A percentile compares a stretch with the other conserved stretches of the same genome.
Evolutionary conservation across 225 moss, liverwort and hornwort genomes (phyloP).

Genomic region (Rhytidiadelphus loreus): DNA sequence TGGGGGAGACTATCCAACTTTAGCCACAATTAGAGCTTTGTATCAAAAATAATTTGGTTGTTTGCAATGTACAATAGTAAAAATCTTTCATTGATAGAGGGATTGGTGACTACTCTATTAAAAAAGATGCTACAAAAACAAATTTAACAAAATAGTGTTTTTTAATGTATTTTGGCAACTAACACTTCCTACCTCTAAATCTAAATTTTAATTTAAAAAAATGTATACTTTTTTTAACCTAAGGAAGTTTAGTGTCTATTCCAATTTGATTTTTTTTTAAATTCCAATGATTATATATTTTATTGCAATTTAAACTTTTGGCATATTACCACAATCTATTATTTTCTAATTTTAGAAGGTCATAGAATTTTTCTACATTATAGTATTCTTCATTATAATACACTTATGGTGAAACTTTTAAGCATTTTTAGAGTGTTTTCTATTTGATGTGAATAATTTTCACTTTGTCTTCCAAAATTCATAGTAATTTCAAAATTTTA

Average conservation of each 20-base stretch:
- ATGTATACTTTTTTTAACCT: background rate
- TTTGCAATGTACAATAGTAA: too few relatives aligned
- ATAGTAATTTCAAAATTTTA: too few relatives aligned
- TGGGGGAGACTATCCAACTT: fast-evolving
- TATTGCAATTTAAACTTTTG: too few relatives aligned
- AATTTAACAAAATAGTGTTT: fast-evolving
- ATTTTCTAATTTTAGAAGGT: too few relatives aligned
- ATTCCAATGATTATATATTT: background rate
- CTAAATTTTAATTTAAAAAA: background rate
- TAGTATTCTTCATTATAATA: background rate
- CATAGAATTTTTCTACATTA: background rate
- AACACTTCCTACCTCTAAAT: background rate
- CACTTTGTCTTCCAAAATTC: too few relatives aligned
- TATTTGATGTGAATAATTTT: too few relatives aligned
- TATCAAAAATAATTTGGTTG: background rate
- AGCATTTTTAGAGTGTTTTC: too few relatives aligned
- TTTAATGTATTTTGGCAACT: background rate
- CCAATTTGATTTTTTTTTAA: background rate
- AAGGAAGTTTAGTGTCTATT: background rate
- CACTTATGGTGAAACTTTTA: fast-evolving
- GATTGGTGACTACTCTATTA: background rate
- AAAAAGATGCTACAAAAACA: background rate
- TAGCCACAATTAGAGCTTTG: fast-evolving
- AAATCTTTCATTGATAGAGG: too few relatives aligned
- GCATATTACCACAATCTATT: fast-evolving